These are phyloP conservation scores for Lentithecium fluviatile DNA, from an alignment of 495 filamentous ascomycete species.

Conservation along the genomic window DNA sequence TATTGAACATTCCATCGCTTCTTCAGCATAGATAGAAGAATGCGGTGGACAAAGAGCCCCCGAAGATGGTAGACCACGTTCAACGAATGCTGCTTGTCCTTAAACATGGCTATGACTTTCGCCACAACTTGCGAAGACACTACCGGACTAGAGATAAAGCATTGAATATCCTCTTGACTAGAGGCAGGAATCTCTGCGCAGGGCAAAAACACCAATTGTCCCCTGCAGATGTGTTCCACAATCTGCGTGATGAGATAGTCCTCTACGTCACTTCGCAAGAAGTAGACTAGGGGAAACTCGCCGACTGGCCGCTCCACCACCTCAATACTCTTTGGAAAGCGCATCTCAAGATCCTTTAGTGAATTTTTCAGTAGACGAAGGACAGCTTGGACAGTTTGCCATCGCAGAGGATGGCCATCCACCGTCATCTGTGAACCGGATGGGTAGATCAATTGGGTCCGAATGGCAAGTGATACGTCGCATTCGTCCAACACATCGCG, in stretches of 20 bases:
- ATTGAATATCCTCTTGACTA: slow-evolving; percentile 35
- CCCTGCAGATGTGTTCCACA: slow-evolving; percentile 38
- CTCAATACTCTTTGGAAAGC: slow-evolving; percentile 49
- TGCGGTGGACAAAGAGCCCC: slow-evolving; percentile 46
- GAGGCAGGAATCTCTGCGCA: slow-evolving; percentile 23
- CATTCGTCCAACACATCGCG: slow-evolving; percentile 60
- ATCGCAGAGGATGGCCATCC: slow-evolving; percentile 53
- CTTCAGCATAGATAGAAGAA: slow-evolving; percentile 44
- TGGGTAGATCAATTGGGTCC: slow-evolving; percentile 49
- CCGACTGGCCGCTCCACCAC: slow-evolving; percentile 40
- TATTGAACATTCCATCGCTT: slow-evolving; percentile 52
- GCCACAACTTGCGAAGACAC: slow-evolving; percentile 23
- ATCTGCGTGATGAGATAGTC: slow-evolving; percentile 40
- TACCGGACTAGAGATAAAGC: slow-evolving; percentile 37
- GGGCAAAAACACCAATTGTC: slow-evolving; percentile 38
- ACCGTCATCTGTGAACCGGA: slow-evolving; percentile 50
- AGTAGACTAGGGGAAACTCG: slow-evolving; percentile 48
- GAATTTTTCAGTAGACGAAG: slow-evolving; percentile 45
- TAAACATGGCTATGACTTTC: slow-evolving; percentile 36
- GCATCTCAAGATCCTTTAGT: slow-evolving; percentile 36
- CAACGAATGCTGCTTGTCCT: slow-evolving; percentile 36
- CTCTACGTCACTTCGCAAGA: slow-evolving; percentile 45
- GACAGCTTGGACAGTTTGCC: slow-evolving; percentile 47
- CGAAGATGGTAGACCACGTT: slow-evolving; percentile 46
- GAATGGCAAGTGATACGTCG: slow-evolving; percentile 53